phyloP scores from a whole-genome alignment of 78 protist species.

The Pigoraptor vietnamica region DNA sequence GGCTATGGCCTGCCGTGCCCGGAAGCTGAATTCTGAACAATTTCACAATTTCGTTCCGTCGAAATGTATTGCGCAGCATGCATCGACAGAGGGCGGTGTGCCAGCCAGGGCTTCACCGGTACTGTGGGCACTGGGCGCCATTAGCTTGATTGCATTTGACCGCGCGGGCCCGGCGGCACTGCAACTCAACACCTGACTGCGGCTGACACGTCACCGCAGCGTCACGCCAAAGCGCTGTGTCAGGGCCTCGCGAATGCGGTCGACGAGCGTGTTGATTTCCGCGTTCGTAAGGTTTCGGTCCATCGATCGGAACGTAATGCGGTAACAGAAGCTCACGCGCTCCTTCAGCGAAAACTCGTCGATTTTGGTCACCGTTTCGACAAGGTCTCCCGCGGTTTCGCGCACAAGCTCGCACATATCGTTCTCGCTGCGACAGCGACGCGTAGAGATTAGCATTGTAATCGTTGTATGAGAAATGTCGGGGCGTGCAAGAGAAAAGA shows the following conservation, averaged over 20 bases:
- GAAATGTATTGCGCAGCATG: too few species aligned
- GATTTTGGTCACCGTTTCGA: conserved; percentile 61
- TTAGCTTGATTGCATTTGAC: too few species aligned
- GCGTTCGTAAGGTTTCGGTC: conserved; percentile 54
- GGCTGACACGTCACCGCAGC: neutral
- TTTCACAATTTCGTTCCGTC: too few species aligned
- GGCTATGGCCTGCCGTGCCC: too few species aligned
- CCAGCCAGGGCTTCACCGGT: too few species aligned
- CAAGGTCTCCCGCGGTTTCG: conserved; percentile 67
- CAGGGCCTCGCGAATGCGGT: neutral
- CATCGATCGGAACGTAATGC: conserved; percentile 79
- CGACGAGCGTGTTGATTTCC: conserved; percentile 24
- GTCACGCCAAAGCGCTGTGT: neutral
- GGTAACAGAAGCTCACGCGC: conserved; percentile 60
- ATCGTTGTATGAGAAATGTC: too few species aligned
- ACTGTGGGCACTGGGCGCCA: too few species aligned
- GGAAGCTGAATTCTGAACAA: too few species aligned
- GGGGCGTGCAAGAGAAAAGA: neutral
- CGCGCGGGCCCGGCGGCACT: too few species aligned
- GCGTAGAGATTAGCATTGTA: too few species aligned
- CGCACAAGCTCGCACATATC: conserved; percentile 71
- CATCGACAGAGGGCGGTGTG: too few species aligned
- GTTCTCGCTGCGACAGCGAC: conserved; percentile 69
- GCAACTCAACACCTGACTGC: too few species aligned
- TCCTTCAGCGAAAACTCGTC: conserved; percentile 58